Base-by-base conservation (phyloP, 495 filamentous ascomycete genomes). In the Aeminium ludgeri region DNA sequence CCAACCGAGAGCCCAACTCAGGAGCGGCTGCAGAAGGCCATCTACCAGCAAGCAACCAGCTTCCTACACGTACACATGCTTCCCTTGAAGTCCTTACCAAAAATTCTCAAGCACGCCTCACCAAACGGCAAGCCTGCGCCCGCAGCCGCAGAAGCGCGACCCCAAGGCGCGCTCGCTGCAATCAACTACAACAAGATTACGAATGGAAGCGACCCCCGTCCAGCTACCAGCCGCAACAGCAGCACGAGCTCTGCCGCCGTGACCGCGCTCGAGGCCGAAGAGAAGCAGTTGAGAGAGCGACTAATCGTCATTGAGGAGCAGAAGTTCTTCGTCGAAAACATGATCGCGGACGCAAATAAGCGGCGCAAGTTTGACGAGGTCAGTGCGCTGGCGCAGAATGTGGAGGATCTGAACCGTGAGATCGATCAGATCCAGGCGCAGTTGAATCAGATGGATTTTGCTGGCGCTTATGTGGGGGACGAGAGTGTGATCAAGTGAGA, bases 291-390 rank as follows among this genome's bases (percentile, higher is more conserved):
- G 1, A 69, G 80, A 10, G 87, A 96, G 52, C 65, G 74, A 30
- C 59, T 96, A 13, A 84, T 93, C 31, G 82, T 97, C 17, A 66
- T 97, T 0, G 89, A 96, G 61, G 89, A 97, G 55, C 89, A 97
- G 59, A 74, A 74, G 54, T 95, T 94, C 54, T 71, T 96, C 53
- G 85, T 97, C 0, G 70, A 74, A 13, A 78, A 82, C 49, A 95
- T 95, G 85, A 70, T 96, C 35, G 74, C 67, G 5, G 76, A 80
- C 34, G 87, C 89, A 2, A 80, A 78, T 38, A 80, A 76, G 44
- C 69, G 76, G 27, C 68, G 89, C 40, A 77, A 79, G 48, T 93
- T 94, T 44, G 89, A 97, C 55, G 89, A 97, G 56, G 83, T 91
- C 1, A 70, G 70, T 42, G 79, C 77, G 20, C 61, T 97, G 41